Percentiles rank a stretch among this genome's conserved stretches.
Evolutionary conservation across 2,329 filamentous ascomycete species (phyloP).

Genomic region (Colletotrichum sp.): DNA sequence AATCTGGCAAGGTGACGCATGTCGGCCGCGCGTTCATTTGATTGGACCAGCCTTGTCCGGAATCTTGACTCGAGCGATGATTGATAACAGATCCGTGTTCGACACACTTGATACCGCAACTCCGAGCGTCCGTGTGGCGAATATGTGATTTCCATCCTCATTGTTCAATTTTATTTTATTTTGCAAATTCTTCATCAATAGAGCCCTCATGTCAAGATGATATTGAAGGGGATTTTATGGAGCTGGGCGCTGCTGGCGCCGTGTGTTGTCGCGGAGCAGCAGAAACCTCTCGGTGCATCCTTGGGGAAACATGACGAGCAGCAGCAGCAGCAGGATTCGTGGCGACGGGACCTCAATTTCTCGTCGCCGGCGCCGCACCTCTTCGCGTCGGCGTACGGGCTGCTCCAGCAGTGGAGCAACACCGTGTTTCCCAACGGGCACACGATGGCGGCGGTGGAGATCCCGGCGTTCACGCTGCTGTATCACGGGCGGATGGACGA

Average conservation of each 20-base stretch:
- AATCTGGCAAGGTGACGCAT: constrained; percentile 15
- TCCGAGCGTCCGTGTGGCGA: neutral
- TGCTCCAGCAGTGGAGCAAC: constrained; percentile 55
- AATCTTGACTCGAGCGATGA: constrained; percentile 7
- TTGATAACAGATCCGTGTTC: constrained; percentile 2
- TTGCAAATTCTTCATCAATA: neutral
- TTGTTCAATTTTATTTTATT: too few relatives aligned
- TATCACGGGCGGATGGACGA: constrained; percentile 51
- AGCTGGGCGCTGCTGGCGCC: neutral
- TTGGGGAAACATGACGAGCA: neutral
- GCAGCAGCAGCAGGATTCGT: neutral
- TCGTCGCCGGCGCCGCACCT: constrained; percentile 51
- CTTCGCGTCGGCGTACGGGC: constrained; percentile 48
- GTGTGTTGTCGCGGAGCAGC: neutral
- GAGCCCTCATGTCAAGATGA: neutral
- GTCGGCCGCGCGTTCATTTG: constrained; percentile 14
- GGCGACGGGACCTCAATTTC: constrained; percentile 40
- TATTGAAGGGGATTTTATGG: neutral
- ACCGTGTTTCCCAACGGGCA: constrained; percentile 56
- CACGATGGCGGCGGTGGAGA: constrained; percentile 47
- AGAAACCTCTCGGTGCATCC: neutral
- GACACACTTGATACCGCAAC: neutral
- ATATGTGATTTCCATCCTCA: neutral
- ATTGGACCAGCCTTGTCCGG: constrained; percentile 2
- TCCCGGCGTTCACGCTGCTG: constrained; percentile 49